Percentiles rank a stretch among this genome's conserved stretches.
Conservation (phyloP, 306 rosid genomes). For the Trichosanthes truncata region DNA sequence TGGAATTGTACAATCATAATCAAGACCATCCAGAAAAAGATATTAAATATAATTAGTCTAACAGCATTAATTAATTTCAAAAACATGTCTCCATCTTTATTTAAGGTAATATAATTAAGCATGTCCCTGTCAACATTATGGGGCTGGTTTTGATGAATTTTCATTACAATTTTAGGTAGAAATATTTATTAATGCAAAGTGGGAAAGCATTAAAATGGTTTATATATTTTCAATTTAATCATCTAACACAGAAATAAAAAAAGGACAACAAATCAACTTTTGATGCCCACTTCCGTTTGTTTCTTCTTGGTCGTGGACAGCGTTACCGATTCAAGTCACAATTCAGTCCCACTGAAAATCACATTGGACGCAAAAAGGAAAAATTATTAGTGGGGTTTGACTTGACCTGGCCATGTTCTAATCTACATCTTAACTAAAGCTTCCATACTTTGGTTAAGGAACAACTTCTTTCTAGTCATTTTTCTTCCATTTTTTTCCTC, state of each 20-base stretch:
- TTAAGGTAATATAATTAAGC: slow-evolving; percentile 11
- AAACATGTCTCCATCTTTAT: slow-evolving; percentile 12
- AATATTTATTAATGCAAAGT: neutral
- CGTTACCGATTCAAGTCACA: slow-evolving; percentile 14
- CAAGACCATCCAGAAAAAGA: neutral
- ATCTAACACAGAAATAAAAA: neutral
- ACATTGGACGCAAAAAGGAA: neutral
- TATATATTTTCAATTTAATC: neutral
- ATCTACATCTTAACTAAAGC: slow-evolving; percentile 1
- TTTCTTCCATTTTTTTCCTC: neutral
- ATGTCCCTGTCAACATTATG: slow-evolving; percentile 10
- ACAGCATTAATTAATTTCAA: slow-evolving; percentile 2
- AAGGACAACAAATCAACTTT: slow-evolving; percentile 7
- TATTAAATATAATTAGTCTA: neutral
- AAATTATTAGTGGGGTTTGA: neutral
- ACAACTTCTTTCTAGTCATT: neutral
- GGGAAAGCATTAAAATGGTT: slow-evolving; percentile 2
- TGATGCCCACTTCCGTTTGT: slow-evolving; percentile 12
- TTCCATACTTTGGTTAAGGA: neutral
- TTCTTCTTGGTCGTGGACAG: slow-evolving; percentile 15
- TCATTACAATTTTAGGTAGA: neutral
- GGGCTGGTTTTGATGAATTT: neutral
- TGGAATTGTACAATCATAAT: slow-evolving; percentile 10
- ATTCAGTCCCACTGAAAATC: slow-evolving; percentile 4
- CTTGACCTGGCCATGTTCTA: neutral